Evolutionary conservation across 495 filamentous ascomycete genomes (phyloP), one percentile per base, ranked within the genome.

Genomic region (Chaetomidium leptoderma): DNA sequence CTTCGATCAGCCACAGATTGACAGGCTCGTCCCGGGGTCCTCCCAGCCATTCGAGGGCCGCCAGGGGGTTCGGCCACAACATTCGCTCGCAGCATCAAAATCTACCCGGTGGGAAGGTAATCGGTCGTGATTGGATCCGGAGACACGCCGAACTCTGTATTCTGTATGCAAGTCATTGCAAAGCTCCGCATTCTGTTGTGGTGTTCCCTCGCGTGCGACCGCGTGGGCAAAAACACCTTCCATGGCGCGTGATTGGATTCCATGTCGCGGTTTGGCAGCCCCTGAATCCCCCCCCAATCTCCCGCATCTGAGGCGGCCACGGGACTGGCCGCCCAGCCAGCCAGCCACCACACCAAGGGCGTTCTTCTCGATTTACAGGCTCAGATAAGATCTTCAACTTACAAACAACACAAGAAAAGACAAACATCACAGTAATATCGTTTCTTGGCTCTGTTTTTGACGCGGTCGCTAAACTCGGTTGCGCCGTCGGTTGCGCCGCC

Each of bases 161-260:
- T n/a, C n/a, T n/a, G n/a, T 40, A 49, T 61, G 59, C 59, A 61
- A 57, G 53, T 61, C 53, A 61, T 57, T 32, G 24, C 19, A 32
- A 10, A 29, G 26, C n/a, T 45, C 39, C 47, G 44, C 24, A 42
- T 50, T 27, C 21, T 50, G 55, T 29, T 56, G 53, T 13, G 24
- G 10, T 42, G 33, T 37, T 46, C 37, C 24, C 19, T 44, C 39
- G 52, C 36, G 36, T 43, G 50, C 37, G 16, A 13, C 35, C 39
- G 52, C 36, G 36, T 43, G 50, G 50, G 36, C 11, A 24, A 21
- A 32, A 29, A 14, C 10, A 32, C 11, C 21, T 11, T 29, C 35
- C 16, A 45, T 30, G 37, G 29, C 32, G 7, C 27, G 24, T 61
- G 59, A 57, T 61, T 61, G 59, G 59, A 16, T 47, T 53, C 48